A percentile compares a stretch with the other conserved stretches of the same genome.
Conservation (phyloP, 495 filamentous ascomycete species). For the Neurospora pannonica region DNA sequence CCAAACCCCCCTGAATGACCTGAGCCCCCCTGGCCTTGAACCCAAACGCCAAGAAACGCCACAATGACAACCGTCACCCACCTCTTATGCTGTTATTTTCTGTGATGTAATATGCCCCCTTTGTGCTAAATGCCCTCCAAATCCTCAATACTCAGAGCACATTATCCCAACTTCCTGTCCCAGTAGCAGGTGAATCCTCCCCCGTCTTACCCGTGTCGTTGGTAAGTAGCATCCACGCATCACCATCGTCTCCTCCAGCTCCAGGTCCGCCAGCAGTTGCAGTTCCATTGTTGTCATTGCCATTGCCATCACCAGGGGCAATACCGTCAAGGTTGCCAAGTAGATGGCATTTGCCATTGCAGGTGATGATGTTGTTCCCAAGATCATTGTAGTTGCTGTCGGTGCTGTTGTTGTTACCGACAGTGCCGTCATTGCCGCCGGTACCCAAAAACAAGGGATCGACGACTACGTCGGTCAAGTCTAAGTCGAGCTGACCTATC, state of each 20-base stretch:
- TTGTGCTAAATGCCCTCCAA: too few species aligned
- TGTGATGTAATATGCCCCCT: background rate
- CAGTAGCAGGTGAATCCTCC: background rate
- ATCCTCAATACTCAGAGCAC: background rate
- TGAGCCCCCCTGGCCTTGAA: background rate
- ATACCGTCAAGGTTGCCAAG: background rate
- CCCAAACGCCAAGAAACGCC: background rate
- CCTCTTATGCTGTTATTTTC: background rate
- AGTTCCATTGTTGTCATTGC: background rate
- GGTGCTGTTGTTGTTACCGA: background rate
- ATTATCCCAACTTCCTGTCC: background rate
- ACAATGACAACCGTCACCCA: background rate
- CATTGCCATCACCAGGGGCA: background rate
- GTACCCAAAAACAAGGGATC: background rate
- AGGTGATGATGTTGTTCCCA: background rate
- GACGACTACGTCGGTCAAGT: background rate
- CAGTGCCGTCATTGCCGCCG: too few species aligned
- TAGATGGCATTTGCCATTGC: background rate
- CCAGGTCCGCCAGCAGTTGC: background rate
- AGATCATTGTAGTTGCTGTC: background rate
- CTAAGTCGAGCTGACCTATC: background rate
- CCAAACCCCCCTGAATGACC: background rate
- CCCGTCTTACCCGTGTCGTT: background rate
- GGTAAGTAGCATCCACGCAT: background rate
- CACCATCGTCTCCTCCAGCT: background rate